These are phyloP conservation scores for Rubia balearica DNA, from an alignment of 305 asterid species.

Conservation along the genomic window DNA sequence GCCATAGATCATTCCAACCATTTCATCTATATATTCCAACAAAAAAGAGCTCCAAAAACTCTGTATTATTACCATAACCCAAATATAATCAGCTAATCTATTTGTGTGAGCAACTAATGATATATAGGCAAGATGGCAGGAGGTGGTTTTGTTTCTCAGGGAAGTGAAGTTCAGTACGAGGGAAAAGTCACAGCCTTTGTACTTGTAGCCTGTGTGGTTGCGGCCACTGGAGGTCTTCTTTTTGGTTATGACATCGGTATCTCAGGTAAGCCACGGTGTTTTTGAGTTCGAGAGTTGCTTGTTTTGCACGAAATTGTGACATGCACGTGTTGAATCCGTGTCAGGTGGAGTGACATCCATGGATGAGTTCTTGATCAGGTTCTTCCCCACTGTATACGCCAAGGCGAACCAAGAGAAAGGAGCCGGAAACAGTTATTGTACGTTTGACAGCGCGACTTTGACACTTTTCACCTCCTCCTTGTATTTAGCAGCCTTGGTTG, in stretches of 20 bases:
- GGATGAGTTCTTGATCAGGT: constrained; percentile 51
- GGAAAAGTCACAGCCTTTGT: constrained; percentile 52
- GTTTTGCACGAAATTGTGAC: not conserved
- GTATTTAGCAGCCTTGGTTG: constrained; percentile 51
- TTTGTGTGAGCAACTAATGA: not conserved
- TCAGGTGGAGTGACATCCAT: constrained; percentile 73
- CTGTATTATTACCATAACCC: not conserved
- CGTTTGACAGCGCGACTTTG: constrained; percentile 41
- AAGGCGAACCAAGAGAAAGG: constrained; percentile 20
- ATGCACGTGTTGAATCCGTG: not conserved
- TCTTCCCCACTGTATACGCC: constrained; percentile 47
- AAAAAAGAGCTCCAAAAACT: not conserved
- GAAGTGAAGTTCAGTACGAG: constrained; percentile 25
- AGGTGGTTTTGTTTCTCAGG: constrained; percentile 20
- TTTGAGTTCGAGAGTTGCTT: not conserved
- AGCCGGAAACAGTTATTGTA: constrained; percentile 38
- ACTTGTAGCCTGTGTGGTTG: constrained; percentile 45
- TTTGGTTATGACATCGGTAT: constrained; percentile 71
- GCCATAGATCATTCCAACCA: not conserved
- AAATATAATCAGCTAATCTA: not conserved
- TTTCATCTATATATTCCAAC: not conserved
- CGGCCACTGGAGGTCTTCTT: constrained; percentile 67
- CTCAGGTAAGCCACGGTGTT: constrained; percentile 30
- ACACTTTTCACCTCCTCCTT: constrained; percentile 67
- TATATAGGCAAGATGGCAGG: constrained; percentile 39